Evolutionary conservation across 805 yeast species (phyloP).

Genomic region (Teunomyces gatunensis): DNA sequence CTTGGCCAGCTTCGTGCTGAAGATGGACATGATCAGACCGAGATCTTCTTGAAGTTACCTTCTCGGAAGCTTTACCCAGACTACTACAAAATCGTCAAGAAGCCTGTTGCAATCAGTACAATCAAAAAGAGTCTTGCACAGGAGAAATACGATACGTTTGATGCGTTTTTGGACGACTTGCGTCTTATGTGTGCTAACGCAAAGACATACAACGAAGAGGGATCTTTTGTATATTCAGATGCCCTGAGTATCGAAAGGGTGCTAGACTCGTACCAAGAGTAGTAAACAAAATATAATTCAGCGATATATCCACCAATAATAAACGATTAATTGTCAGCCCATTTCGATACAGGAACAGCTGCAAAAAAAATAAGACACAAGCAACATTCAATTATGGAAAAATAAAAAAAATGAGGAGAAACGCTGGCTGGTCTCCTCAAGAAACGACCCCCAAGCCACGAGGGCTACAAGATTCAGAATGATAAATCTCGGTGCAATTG

Average conservation of each 20-base stretch:
- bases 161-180: constrained; percentile 58
- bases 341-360: background rate
- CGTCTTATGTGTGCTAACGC: constrained; percentile 71
- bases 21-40: constrained; percentile 36
- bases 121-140: constrained; percentile 49
- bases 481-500: too few relatives aligned
- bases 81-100: constrained; percentile 63
- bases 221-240: constrained; percentile 60
- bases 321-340: constrained; percentile 2
- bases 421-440: background rate
- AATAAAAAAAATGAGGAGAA: background rate
- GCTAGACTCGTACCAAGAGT: constrained; percentile 15
- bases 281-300: background rate
- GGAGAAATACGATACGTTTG: constrained; percentile 35
- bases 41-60: constrained; percentile 65
- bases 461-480: too few relatives aligned
- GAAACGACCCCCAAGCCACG: too few relatives aligned
- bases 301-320: constrained; percentile 9
- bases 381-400: background rate
- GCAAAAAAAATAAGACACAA: background rate
- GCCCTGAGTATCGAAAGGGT: constrained; percentile 47
- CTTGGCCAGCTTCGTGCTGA: constrained; percentile 42
- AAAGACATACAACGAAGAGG: constrained; percentile 65
- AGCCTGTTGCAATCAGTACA: constrained; percentile 59
- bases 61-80: constrained; percentile 77